Evolutionary conservation across 73 alveolate genomes (phyloP).

Genomic region (Paramecium caudatum): DNA sequence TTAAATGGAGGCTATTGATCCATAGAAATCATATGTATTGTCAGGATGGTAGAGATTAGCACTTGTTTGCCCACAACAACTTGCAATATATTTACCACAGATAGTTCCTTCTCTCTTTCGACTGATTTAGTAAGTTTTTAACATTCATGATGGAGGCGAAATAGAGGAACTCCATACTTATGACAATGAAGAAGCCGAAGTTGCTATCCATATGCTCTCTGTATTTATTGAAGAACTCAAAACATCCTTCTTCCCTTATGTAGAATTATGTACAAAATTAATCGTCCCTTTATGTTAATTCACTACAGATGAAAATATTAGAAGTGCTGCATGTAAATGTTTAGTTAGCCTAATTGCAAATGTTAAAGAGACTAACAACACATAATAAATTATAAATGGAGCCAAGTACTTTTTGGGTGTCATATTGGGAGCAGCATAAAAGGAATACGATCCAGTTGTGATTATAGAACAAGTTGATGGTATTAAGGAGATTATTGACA

Average conservation of each 20-base stretch:
- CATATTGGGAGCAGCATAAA: conserved; percentile 80
- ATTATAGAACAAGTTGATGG: conserved; percentile 81
- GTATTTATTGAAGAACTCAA: conserved; percentile 89
- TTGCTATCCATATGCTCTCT: conserved; percentile 88
- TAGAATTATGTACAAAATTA: conserved; percentile 82
- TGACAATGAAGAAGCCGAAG: conserved; percentile 92
- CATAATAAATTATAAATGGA: conserved; percentile 23
- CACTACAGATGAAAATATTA: conserved; percentile 82
- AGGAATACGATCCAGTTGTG: conserved; percentile 86
- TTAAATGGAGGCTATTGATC: conserved; percentile 81
- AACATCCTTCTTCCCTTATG: conserved; percentile 82
- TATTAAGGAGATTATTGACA: conserved; percentile 78
- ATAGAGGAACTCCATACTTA: conserved; percentile 34
- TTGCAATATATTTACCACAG: conserved; percentile 81
- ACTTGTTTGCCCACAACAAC: conserved; percentile 81
- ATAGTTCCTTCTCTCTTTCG: conserved; percentile 86
- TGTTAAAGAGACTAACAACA: conserved; percentile 76
- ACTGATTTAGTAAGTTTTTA: conserved; percentile 80
- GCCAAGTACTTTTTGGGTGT: conserved; percentile 70
- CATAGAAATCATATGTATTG: conserved; percentile 86
- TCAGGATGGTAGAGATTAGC: conserved; percentile 93
- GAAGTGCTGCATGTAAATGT: conserved; percentile 86
- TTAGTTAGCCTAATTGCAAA: conserved; percentile 83
- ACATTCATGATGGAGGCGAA: conserved; percentile 74
- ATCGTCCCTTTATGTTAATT: conserved; percentile 79